Evolutionary conservation across 2,329 filamentous ascomycete genomes (phyloP), one percentile per base, ranked within the genome.

Genomic region (Botrytis pseudocinerea): DNA sequence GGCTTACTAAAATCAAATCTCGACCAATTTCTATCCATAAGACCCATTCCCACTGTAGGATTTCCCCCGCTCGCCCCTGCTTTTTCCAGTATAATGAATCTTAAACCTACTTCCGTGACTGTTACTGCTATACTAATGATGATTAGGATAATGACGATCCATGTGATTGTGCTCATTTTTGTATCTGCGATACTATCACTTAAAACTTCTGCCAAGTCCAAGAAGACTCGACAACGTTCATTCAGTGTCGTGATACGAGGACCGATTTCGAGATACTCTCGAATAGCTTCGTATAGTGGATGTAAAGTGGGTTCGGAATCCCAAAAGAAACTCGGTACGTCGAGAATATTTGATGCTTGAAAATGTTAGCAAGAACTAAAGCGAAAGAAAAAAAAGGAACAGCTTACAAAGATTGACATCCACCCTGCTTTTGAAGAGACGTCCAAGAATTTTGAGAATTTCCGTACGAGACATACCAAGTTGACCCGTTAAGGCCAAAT

Each of bases 271-370:
- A 99, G 91, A 81, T 99, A 99, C 82, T 98, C 96, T 78, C 96
- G 93, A 69, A 98, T 94, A 74, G 95, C 96, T 74, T 90, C 91
- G 84, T 99, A 99, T 42, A 99, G 90, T 0, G 96, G 96, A 81
- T 98, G 94, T 0, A 99, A 87, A 0, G 94, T 98, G 28, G 96
- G 96, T 81, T 99, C 96, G 18, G 93, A 93, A 82, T 98, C 95
- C 96, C 96, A 99, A 87, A 98, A 97, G 87, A 98, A 98, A 81
- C 95, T 97, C 74, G 95, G 95, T 0, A 97, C 94, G 82, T 98
- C 95, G 73, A 98, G 91, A 82, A 98, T 95, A 81, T 98, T 98
- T 32, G 93, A 97, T 74, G 94, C 94, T 97, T 74, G 28, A 10
- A 20, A 48, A 42, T 72, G 76, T 78, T 76, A 77, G 74, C 78